These are phyloP conservation scores for Aspergillus homomorphus DNA, from an alignment of 495 filamentous ascomycete species.

Conservation along the genomic window DNA sequence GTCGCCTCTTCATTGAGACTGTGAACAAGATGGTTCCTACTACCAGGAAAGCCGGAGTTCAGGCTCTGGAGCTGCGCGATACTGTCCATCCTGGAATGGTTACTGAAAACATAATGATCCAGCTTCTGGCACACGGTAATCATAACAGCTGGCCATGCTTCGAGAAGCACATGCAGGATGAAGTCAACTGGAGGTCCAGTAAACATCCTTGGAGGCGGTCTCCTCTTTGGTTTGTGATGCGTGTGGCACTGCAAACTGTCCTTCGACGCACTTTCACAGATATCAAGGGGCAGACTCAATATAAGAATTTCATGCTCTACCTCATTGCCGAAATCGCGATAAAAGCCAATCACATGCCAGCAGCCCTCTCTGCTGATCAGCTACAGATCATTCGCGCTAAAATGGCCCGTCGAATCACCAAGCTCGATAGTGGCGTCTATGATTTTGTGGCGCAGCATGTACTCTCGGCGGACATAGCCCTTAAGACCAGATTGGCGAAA, in stretches of 20 bases:
- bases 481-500: constrained; percentile 1
- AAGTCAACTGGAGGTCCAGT: constrained; percentile 14
- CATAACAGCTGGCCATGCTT: constrained; percentile 11
- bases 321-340: constrained; percentile 35
- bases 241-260: constrained; percentile 26
- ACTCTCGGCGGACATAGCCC: background rate
- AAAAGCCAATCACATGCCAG: constrained; percentile 29
- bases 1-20: constrained; percentile 12
- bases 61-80: constrained; percentile 47
- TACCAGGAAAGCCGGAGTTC: constrained; percentile 33
- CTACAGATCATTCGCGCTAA: constrained; percentile 47
- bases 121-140: constrained; percentile 19
- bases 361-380: constrained; percentile 21
- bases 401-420: constrained; percentile 41
- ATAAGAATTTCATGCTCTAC: constrained; percentile 52
- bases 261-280: constrained; percentile 48
- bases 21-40: constrained; percentile 20
- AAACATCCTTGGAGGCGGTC: constrained; percentile 22
- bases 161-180: constrained; percentile 18
- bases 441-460: constrained; percentile 10
- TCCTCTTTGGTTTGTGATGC: constrained; percentile 18
- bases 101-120: constrained; percentile 50
- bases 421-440: constrained; percentile 27
- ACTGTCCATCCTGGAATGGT: constrained; percentile 53
- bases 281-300: constrained; percentile 26